A percentile compares a stretch with the other conserved stretches of the same genome.
Conservation (phyloP, 2,329 filamentous ascomycete species). For the Xylariaceae sp. region DNA sequence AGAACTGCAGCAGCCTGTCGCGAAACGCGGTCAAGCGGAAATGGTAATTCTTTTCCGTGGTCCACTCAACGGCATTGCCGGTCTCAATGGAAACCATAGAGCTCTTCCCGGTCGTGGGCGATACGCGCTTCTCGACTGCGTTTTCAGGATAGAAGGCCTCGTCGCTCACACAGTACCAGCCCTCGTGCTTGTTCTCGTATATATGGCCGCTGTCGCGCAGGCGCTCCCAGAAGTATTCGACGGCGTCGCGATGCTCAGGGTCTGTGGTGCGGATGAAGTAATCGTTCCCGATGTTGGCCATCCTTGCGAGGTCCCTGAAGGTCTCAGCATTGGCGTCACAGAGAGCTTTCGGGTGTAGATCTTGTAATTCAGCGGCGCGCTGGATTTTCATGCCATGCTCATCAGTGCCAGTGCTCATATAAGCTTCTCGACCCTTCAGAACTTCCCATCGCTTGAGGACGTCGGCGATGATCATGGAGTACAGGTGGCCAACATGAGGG, state of each 20-base stretch:
- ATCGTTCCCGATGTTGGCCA: constrained; percentile 69
- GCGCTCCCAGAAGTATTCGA: constrained; percentile 84
- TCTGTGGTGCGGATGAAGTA: constrained; percentile 94
- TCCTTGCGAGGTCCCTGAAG: constrained; percentile 70
- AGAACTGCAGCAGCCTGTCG: constrained; percentile 75
- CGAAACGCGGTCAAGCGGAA: constrained; percentile 83
- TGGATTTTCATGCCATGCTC: constrained; percentile 99
- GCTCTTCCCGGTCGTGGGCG: constrained; percentile 76
- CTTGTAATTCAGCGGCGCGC: constrained; percentile 69
- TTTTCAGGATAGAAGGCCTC: constrained; percentile 90
- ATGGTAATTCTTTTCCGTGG: constrained; percentile 88
- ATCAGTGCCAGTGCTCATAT: constrained; percentile 87
- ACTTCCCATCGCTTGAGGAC: constrained; percentile 88
- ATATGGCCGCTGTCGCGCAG: constrained; percentile 72
- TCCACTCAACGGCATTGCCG: constrained; percentile 91
- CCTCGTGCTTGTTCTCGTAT: constrained; percentile 80
- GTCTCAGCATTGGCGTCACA: constrained; percentile 79
- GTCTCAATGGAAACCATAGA: constrained; percentile 82
- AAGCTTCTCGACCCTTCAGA: constrained; percentile 65
- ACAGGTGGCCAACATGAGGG: constrained; percentile 91
- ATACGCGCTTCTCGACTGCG: constrained; percentile 67
- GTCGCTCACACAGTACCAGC: constrained; percentile 96
- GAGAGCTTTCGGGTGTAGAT: constrained; percentile 72
- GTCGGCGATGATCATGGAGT: constrained; percentile 86
- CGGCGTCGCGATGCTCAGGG: constrained; percentile 72